Evolutionary conservation across 129 eudicot species (phyloP).

Genomic region (Erigeron canadensis): DNA sequence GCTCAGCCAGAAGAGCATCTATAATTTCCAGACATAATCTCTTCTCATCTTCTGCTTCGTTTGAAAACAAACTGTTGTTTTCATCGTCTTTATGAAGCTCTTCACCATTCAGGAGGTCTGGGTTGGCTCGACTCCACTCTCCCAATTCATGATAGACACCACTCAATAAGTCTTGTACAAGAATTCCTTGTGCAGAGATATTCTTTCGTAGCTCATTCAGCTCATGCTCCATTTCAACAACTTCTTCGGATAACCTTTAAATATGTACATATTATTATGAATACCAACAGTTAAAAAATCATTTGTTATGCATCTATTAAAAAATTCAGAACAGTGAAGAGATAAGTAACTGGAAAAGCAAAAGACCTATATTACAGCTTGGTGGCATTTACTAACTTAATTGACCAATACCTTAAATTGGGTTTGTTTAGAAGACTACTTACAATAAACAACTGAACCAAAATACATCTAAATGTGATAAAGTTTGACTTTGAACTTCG

Average conservation of each 20-base stretch:
- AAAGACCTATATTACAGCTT: neutral
- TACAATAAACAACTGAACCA: constrained; percentile 2
- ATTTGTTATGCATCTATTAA: constrained; percentile 5
- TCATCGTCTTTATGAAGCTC: constrained; percentile 44
- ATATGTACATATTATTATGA: constrained; percentile 9
- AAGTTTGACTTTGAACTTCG: neutral
- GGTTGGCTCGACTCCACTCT: constrained; percentile 57
- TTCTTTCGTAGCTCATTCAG: constrained; percentile 71
- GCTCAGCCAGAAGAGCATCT: constrained; percentile 79
- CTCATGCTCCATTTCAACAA: constrained; percentile 84
- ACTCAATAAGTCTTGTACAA: constrained; percentile 71
- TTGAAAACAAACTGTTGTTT: constrained; percentile 24
- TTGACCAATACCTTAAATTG: neutral
- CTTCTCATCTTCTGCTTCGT: constrained; percentile 45
- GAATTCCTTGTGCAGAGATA: constrained; percentile 84
- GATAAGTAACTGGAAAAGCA: neutral
- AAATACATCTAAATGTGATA: constrained; percentile 2
- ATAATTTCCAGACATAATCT: constrained; percentile 52
- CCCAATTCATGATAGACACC: constrained; percentile 74
- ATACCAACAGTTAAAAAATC: neutral
- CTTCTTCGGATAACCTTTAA: constrained; percentile 89
- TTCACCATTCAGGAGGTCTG: constrained; percentile 34
- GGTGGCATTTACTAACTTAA: neutral
- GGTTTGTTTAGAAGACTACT: neutral
- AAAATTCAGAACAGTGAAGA: neutral